Evolutionary conservation across 257 asterid genomes (phyloP).

Genomic region (Solanum pimpinellifolium): DNA sequence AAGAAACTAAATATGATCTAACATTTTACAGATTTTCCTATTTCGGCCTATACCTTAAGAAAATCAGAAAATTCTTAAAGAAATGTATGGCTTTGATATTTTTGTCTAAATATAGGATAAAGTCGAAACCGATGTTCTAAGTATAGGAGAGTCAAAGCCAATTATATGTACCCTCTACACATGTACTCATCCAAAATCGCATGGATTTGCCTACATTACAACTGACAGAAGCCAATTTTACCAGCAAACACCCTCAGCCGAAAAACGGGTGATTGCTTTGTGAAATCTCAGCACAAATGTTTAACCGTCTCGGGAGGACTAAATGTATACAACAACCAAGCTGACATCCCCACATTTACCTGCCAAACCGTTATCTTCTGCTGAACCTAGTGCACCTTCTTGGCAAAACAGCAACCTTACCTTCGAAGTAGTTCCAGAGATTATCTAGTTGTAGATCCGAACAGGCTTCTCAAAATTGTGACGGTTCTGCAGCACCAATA

Average conservation of each 20-base stretch:
- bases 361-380: neutral
- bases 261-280: neutral
- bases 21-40: neutral
- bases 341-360: neutral
- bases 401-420: neutral
- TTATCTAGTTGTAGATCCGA: constrained; percentile 51
- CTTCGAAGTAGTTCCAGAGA: neutral
- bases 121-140: neutral
- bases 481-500: constrained; percentile 46
- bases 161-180: neutral
- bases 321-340: neutral
- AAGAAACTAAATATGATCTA: neutral
- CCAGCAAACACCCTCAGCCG: neutral
- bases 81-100: neutral
- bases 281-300: neutral
- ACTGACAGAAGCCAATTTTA: neutral
- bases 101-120: neutral
- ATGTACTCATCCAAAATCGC: neutral
- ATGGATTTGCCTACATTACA: neutral
- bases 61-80: neutral
- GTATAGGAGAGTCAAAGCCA: neutral
- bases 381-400: neutral
- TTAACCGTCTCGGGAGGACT: neutral
- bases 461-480: constrained; percentile 64
- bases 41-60: neutral